Evolutionary conservation across 169 alveolate species (phyloP), one percentile per base, ranked within the genome.

Genomic region (Eimeria necatrix): DNA sequence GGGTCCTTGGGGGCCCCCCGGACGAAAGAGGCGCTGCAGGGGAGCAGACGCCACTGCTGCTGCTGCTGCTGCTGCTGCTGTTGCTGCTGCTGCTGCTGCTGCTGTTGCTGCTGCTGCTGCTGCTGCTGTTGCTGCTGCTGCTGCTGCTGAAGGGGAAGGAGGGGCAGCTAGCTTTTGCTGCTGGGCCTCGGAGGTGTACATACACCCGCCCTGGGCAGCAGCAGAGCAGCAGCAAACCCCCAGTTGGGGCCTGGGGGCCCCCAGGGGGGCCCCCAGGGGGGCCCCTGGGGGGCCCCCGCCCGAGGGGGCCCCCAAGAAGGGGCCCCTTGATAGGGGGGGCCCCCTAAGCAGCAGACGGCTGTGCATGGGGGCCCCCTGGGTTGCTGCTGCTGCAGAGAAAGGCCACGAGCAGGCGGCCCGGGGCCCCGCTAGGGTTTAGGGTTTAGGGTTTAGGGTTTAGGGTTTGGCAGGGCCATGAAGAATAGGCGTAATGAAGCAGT

Each of bases 401-500:
- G 41, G 2, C 41, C 41, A 32, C 41, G 41, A 32, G 41, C 41
- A 32, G 41, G 41, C 2, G 41, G 41, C 41, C 41, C 41, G 3
- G 41, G 41, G 41, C 41, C 41, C 41, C 41, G 41, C 41, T 61
- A 61, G 73, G 14, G 22, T 61, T 16, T 61, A 61, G 73, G 73
- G 73, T 61, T 61, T 61, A 61, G 73, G 73, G 73, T 61, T 61
- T 61, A 61, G 73, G 73, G 73, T 61, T 61, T 61, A 61, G 73
- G 73, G 73, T 3, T 61, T 61, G 22, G 73, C 41, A 20, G 22
- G 73, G 73, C 41, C 22, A 20, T 61, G 22, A 16, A 26, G 22
- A 20, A 6, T 3, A 16, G 41, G 22, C 73, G 4, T 16, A 6
- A 16, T 61, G 0, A 8, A 16, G 73, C 73, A 61, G 2, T 61